A percentile compares a stretch with the other conserved stretches of the same genome.
Conservation (phyloP, 352 stramenopile species). For the Globisporangium spiculum region DNA sequence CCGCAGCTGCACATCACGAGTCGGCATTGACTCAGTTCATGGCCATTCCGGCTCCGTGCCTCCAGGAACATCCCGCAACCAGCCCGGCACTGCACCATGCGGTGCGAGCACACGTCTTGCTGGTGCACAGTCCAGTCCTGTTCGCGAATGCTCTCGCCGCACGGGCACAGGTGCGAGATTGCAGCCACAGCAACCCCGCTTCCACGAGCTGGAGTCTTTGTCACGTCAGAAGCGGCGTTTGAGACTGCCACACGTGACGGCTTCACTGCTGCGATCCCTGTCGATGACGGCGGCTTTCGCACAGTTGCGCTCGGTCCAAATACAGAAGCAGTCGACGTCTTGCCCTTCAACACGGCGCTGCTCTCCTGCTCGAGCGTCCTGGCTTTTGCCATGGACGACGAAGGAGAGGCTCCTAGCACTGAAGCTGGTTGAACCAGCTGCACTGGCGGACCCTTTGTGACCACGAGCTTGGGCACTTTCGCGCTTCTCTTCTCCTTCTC, state of each 20-base stretch:
- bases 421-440: constrained; percentile 22
- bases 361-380: constrained; percentile 24
- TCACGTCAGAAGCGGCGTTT: not conserved
- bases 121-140: constrained; percentile 34
- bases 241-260: not conserved
- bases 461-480: constrained; percentile 35
- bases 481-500: not conserved
- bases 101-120: constrained; percentile 32
- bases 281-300: constrained; percentile 12
- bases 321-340: constrained; percentile 15
- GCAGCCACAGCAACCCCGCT: not conserved
- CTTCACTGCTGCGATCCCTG: not conserved
- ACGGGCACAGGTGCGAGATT: constrained; percentile 34
- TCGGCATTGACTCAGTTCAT: constrained; percentile 68
- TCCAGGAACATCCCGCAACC: constrained; percentile 51
- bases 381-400: not conserved
- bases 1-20: constrained; percentile 60
- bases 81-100: constrained; percentile 44
- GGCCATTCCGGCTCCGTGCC: constrained; percentile 47
- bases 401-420: not conserved
- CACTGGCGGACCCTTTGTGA: constrained; percentile 44
- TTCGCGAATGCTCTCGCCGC: constrained; percentile 30
- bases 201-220: not conserved
- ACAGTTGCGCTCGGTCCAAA: constrained; percentile 18
- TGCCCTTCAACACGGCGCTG: constrained; percentile 25